A percentile compares a stretch with the other conserved stretches of the same genome.
These are phyloP conservation scores for Trichosporon sp. DNA, from an alignment of 1,284 basidiomycete species.

Conservation along the genomic window DNA sequence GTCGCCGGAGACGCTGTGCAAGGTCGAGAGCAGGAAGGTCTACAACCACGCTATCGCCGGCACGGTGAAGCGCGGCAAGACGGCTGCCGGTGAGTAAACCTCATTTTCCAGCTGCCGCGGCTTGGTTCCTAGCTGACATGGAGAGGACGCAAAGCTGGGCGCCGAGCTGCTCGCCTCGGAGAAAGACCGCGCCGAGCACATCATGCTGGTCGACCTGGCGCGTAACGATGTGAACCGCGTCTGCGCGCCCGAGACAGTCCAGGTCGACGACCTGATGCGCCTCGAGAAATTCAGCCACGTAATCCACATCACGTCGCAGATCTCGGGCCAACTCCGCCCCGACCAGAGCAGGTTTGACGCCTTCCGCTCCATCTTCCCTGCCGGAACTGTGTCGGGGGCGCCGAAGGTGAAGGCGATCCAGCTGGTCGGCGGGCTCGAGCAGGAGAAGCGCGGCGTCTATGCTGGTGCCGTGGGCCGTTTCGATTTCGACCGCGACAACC, in stretches of 20 bases:
- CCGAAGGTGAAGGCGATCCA: slow-evolving; percentile 99
- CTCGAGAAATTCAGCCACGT: slow-evolving; percentile 97
- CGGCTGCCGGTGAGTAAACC: slow-evolving; percentile 49
- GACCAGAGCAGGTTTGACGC: slow-evolving; percentile 91
- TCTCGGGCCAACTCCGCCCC: slow-evolving; percentile 78
- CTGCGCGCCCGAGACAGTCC: slow-evolving; percentile 89
- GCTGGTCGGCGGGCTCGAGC: slow-evolving; percentile 78
- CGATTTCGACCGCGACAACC: slow-evolving; percentile 88
- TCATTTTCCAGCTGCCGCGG: too few relatives aligned
- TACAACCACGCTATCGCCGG: slow-evolving; percentile 98
- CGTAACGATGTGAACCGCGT: slow-evolving; percentile 99
- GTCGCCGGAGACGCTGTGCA: slow-evolving; percentile 95
- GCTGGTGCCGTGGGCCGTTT: slow-evolving; percentile 96
- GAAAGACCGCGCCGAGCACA: slow-evolving; percentile 96
- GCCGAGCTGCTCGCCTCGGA: slow-evolving; percentile 70
- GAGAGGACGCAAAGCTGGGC: slow-evolving; percentile 77
- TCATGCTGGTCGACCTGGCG: slow-evolving; percentile 98
- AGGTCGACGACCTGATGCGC: slow-evolving; percentile 91
- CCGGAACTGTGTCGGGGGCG: slow-evolving; percentile 97
- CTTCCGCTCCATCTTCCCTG: slow-evolving; percentile 97
- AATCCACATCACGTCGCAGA: slow-evolving; percentile 93
- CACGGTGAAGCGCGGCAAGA: slow-evolving; percentile 82
- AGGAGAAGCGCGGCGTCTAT: slow-evolving; percentile 88
- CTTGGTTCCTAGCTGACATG: neutral
- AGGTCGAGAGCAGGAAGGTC: slow-evolving; percentile 85